Conservation (phyloP, 129 eudicot genomes). For the Flaveria trinervia region DNA sequence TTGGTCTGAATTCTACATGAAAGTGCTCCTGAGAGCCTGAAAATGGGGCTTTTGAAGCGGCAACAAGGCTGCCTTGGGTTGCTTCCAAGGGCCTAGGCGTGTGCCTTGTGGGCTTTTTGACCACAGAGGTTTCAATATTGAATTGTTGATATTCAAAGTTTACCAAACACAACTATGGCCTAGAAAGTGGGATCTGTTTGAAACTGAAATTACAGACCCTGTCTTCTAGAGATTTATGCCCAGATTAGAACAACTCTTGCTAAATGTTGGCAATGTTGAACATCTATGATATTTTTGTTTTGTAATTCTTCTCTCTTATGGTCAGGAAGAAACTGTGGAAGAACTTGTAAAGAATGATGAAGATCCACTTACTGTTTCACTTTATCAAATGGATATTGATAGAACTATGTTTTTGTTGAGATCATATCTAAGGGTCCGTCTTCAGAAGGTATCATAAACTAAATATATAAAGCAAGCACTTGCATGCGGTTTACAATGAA, state of each 20-base stretch:
- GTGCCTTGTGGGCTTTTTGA: too few species aligned
- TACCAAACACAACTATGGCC: not conserved
- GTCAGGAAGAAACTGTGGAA: conserved; percentile 80
- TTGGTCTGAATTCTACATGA: too few species aligned
- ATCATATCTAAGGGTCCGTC: conserved; percentile 89
- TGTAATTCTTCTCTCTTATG: too few species aligned
- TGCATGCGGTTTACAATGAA: not conserved
- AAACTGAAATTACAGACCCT: too few species aligned
- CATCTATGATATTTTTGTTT: too few species aligned
- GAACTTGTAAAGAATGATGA: conserved; percentile 60
- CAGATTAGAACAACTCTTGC: too few species aligned
- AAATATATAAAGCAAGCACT: not conserved
- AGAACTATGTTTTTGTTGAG: conserved; percentile 78
- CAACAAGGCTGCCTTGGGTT: too few species aligned
- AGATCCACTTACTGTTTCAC: conserved; percentile 85
- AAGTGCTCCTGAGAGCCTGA: too few species aligned
- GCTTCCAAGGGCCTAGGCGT: too few species aligned
- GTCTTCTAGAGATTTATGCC: not conserved
- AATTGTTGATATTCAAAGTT: not conserved
- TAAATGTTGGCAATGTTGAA: too few species aligned
- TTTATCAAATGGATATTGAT: conserved; percentile 91
- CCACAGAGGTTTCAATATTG: not conserved
- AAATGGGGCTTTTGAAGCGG: too few species aligned
- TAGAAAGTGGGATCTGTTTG: not conserved
- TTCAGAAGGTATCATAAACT: conserved; percentile 63